Percentiles rank a stretch among this genome's conserved stretches.
These are phyloP conservation scores for Fusarium decemcellulare DNA, from an alignment of 2,329 filamentous ascomycete species.

Conservation along the genomic window DNA sequence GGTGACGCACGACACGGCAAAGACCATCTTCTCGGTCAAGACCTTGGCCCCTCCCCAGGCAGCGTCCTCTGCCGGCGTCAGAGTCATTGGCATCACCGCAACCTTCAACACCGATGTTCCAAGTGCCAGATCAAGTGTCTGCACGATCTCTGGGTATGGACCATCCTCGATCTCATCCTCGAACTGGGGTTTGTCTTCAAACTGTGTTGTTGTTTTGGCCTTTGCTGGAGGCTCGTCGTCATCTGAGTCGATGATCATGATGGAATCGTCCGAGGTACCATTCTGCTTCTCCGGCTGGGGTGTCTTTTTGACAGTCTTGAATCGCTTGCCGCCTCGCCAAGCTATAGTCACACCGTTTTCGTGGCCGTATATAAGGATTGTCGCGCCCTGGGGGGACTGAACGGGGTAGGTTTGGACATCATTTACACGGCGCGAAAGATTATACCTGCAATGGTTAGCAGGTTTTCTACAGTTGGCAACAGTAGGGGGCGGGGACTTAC, in stretches of 20 bases:
- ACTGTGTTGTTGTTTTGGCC: slow-evolving; percentile 49
- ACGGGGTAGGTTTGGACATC: slow-evolving; percentile 74
- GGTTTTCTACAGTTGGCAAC: neutral
- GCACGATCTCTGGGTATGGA: slow-evolving; percentile 68
- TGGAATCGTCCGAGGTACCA: slow-evolving; percentile 64
- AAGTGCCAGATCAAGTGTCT: slow-evolving; percentile 73
- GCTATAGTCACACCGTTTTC: slow-evolving; percentile 73
- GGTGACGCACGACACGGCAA: slow-evolving; percentile 72
- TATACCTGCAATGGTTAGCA: slow-evolving; percentile 63
- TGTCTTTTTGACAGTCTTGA: slow-evolving; percentile 62
- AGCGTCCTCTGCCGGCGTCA: slow-evolving; percentile 62
- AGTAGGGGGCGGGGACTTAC: slow-evolving; percentile 48
- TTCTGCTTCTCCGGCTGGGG: slow-evolving; percentile 63
- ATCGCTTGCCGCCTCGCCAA: slow-evolving; percentile 74
- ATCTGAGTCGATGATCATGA: slow-evolving; percentile 76
- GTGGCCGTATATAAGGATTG: slow-evolving; percentile 74
- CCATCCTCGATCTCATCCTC: slow-evolving; percentile 66
- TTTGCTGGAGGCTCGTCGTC: slow-evolving; percentile 64
- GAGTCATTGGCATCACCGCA: slow-evolving; percentile 67
- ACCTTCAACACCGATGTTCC: slow-evolving; percentile 70
- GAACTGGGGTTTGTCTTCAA: slow-evolving; percentile 71
- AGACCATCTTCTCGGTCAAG: slow-evolving; percentile 71
- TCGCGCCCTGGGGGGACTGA: slow-evolving; percentile 74
- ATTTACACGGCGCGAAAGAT: slow-evolving; percentile 70
- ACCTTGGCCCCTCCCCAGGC: slow-evolving; percentile 63